Evolutionary conservation across 1,284 basidiomycete genomes (phyloP).

Genomic region (Bjerkandera adusta): DNA sequence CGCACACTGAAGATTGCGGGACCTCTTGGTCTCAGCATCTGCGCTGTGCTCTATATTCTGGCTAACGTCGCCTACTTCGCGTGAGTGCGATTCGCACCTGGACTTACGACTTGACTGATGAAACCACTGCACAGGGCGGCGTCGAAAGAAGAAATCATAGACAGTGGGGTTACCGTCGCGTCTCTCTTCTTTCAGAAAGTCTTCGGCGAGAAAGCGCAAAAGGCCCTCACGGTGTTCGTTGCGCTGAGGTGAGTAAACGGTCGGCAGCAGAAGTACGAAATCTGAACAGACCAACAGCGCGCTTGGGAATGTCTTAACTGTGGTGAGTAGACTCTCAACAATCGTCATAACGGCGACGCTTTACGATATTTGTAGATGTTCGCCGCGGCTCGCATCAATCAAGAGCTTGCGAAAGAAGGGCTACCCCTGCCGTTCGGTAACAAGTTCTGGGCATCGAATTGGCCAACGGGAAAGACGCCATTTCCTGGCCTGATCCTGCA

Average conservation of each 20-base stretch:
- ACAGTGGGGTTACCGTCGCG: constrained; percentile 53
- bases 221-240: constrained; percentile 56
- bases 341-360: neutral
- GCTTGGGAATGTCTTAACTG: constrained; percentile 27
- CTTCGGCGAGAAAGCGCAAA: constrained; percentile 52
- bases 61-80: constrained; percentile 71
- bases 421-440: constrained; percentile 53
- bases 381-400: constrained; percentile 28
- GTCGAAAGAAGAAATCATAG: constrained; percentile 56
- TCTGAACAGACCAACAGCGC: constrained; percentile 3
- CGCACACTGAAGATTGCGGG: constrained; percentile 67
- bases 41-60: constrained; percentile 53
- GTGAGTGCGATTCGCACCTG: constrained; percentile 38
- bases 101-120: neutral
- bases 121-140: constrained; percentile 35
- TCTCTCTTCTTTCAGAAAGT: constrained; percentile 65
- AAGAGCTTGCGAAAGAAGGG: constrained; percentile 46
- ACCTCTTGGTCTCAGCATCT: constrained; percentile 56
- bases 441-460: constrained; percentile 57
- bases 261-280: constrained; percentile 25
- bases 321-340: constrained; percentile 19
- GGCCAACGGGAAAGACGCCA: constrained; percentile 55
- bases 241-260: constrained; percentile 36
- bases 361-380: constrained; percentile 22
- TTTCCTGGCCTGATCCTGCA: constrained; percentile 52